Percentiles rank a stretch among this genome's conserved stretches.
Evolutionary conservation across 345 rosid species (phyloP).

Genomic region (Lumnitzera racemosa): DNA sequence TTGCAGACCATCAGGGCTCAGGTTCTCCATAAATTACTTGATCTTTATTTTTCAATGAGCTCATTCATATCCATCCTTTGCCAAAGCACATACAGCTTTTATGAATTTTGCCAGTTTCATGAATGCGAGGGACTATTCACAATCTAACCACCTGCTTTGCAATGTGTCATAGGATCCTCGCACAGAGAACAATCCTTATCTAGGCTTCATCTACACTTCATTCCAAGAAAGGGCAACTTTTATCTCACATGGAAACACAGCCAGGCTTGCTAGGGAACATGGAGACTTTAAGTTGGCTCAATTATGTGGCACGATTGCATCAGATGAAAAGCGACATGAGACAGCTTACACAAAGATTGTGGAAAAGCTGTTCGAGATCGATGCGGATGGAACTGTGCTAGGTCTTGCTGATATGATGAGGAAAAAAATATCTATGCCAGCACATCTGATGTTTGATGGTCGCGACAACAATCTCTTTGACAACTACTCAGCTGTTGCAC

Average conservation of each 20-base stretch:
- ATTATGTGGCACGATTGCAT: constrained; percentile 78
- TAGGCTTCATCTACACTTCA: constrained; percentile 86
- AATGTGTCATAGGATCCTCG: constrained; percentile 52
- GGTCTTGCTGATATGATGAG: constrained; percentile 94
- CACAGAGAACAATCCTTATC: constrained; percentile 82
- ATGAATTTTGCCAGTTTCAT: too few relatives aligned
- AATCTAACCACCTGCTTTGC: background rate
- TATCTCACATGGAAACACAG: constrained; percentile 91
- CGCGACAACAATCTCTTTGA: constrained; percentile 60
- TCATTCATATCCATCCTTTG: too few relatives aligned
- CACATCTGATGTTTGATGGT: constrained; percentile 90
- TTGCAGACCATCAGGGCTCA: too few relatives aligned
- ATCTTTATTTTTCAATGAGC: too few relatives aligned
- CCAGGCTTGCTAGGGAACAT: constrained; percentile 73
- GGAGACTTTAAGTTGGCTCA: constrained; percentile 86
- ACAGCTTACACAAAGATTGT: constrained; percentile 86
- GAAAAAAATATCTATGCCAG: constrained; percentile 95
- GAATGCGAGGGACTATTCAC: too few relatives aligned
- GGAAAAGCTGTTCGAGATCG: constrained; percentile 81
- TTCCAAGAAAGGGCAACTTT: constrained; percentile 99
- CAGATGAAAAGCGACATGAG: constrained; percentile 95
- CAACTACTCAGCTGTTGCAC: constrained; percentile 76
- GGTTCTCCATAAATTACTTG: too few relatives aligned
- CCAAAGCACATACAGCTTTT: too few relatives aligned
- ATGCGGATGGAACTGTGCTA: constrained; percentile 66